These are phyloP conservation scores for Magnaporthiopsis poae DNA, from an alignment of 2,329 filamentous ascomycete genomes.

Conservation along the genomic window DNA sequence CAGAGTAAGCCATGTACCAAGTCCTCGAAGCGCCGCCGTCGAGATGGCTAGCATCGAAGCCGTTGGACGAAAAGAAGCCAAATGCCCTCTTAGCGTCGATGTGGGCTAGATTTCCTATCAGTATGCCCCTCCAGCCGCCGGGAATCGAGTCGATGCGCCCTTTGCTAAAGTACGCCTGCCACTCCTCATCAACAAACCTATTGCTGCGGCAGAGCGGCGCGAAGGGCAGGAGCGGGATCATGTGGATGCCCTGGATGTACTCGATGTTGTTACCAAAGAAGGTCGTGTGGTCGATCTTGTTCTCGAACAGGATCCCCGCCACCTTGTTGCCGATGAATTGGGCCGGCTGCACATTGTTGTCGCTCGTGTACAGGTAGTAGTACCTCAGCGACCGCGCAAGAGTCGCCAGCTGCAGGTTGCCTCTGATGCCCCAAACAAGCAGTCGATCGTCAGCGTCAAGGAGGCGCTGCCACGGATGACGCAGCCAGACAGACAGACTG, in stretches of 20 bases:
- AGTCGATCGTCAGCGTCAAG: constrained; percentile 5
- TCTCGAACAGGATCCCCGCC: constrained; percentile 71
- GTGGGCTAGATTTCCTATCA: constrained; percentile 74
- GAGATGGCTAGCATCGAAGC: constrained; percentile 59
- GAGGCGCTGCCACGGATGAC: neutral
- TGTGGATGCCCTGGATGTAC: constrained; percentile 70
- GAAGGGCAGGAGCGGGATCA: constrained; percentile 64
- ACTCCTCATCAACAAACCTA: constrained; percentile 71
- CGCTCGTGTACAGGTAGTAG: constrained; percentile 70
- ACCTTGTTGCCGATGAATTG: constrained; percentile 75
- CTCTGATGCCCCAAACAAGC: constrained; percentile 28
- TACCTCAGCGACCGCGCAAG: constrained; percentile 61
- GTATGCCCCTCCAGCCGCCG: constrained; percentile 76
- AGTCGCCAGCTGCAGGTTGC: constrained; percentile 75
- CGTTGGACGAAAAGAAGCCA: constrained; percentile 59
- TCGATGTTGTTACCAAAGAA: constrained; percentile 71
- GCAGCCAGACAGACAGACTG: neutral
- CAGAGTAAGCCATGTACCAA: constrained; percentile 75
- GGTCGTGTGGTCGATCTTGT: constrained; percentile 87
- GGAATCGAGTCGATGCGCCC: constrained; percentile 54
- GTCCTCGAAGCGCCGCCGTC: constrained; percentile 76
- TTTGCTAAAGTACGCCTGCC: constrained; percentile 67
- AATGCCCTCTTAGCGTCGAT: constrained; percentile 61
- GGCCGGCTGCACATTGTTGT: constrained; percentile 61
- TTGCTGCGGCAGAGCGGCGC: constrained; percentile 56